Evolutionary conservation across 768 basidiomycete genomes (phyloP).

Genomic region (Lactarius indigo): DNA sequence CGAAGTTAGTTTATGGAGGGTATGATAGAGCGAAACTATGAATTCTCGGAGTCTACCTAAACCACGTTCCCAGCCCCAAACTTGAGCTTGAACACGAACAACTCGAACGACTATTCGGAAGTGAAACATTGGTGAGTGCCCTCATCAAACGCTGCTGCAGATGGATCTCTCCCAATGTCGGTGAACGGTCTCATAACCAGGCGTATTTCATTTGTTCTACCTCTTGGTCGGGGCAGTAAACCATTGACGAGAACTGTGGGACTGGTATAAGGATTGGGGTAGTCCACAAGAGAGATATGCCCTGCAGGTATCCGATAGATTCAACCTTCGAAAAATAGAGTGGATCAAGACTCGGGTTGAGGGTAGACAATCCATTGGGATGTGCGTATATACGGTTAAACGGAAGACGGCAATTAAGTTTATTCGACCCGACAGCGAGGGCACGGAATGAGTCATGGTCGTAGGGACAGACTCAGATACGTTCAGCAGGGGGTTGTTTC

Average conservation of each 20-base stretch:
- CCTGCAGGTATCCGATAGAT: neutral
- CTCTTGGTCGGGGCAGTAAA: neutral
- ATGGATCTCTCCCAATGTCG: neutral
- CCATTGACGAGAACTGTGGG: neutral
- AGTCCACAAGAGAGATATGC: neutral
- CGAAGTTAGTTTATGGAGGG: neutral
- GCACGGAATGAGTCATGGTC: neutral
- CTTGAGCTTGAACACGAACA: neutral
- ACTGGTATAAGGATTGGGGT: neutral
- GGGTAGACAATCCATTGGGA: neutral
- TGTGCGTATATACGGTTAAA: neutral
- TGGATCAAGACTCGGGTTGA: neutral
- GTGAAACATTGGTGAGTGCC: neutral
- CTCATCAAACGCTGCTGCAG: neutral
- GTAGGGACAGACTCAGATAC: conserved; percentile 14
- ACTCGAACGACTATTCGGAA: neutral
- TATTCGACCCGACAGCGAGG: neutral
- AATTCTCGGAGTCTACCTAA: neutral
- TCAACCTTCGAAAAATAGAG: neutral
- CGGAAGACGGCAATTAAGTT: neutral
- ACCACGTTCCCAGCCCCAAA: neutral
- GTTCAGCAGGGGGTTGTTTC: conserved; percentile 34
- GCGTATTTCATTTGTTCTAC: neutral
- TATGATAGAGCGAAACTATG: conserved; percentile 2
- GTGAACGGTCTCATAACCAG: neutral